These are phyloP conservation scores for Sarocladium kiliense DNA, from an alignment of 2,329 filamentous ascomycete species.

Conservation along the genomic window DNA sequence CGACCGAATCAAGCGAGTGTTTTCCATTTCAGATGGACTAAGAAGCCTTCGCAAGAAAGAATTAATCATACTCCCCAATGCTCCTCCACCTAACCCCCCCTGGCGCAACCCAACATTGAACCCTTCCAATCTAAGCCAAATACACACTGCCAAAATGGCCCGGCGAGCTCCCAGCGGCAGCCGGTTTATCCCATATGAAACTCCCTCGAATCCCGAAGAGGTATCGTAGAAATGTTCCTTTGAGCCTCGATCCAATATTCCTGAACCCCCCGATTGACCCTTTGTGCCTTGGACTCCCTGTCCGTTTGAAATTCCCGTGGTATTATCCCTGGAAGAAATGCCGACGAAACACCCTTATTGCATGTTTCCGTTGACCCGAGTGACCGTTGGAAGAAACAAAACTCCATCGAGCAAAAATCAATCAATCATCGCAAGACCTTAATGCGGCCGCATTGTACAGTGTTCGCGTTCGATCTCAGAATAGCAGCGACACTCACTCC, in stretches of 20 bases:
- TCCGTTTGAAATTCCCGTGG: constrained; percentile 4
- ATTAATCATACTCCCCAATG: not conserved
- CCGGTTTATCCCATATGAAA: not conserved
- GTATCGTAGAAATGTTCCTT: not conserved
- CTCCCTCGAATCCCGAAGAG: not conserved
- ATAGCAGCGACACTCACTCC: not conserved
- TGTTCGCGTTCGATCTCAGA: not conserved
- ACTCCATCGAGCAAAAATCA: not conserved
- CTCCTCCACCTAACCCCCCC: not conserved
- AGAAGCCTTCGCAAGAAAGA: too few relatives aligned
- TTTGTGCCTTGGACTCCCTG: not conserved
- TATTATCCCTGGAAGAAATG: not conserved
- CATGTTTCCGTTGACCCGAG: not conserved
- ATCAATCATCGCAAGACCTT: not conserved
- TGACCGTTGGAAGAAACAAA: not conserved
- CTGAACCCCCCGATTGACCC: not conserved
- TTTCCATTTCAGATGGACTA: too few relatives aligned
- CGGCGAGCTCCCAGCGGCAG: not conserved
- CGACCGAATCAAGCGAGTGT: too few relatives aligned
- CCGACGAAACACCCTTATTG: not conserved
- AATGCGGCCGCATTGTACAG: not conserved
- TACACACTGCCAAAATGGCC: not conserved
- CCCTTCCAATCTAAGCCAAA: not conserved
- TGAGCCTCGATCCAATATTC: not conserved
- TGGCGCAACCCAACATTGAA: too few relatives aligned